Evolutionary conservation across 176 grass and related monocot genomes (phyloP).

Genomic region (Paspalum notatum): DNA sequence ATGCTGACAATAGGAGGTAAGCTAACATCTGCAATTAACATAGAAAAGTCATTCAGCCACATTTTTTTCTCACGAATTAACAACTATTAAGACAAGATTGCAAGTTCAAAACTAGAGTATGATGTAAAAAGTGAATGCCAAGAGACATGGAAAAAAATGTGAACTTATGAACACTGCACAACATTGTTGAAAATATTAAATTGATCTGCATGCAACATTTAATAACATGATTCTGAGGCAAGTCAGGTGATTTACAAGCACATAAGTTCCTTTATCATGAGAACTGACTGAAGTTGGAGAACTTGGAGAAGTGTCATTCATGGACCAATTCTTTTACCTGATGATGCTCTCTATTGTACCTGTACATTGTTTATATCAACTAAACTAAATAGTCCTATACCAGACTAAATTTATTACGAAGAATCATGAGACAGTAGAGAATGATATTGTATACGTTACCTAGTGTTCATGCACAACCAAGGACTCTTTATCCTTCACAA

Average conservation of each 20-base stretch:
- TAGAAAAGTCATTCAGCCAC: not conserved
- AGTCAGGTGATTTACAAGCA: not conserved
- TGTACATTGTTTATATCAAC: not conserved
- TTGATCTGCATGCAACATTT: constrained; percentile 5
- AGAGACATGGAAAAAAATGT: not conserved
- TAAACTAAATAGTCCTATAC: not conserved
- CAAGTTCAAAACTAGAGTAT: constrained; percentile 3
- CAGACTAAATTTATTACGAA: not conserved
- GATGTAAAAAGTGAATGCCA: not conserved
- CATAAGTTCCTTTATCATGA: not conserved
- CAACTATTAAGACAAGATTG: not conserved
- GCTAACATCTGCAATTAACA: constrained; percentile 64
- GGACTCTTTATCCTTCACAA: not conserved
- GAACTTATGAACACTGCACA: not conserved
- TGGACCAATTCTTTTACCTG: not conserved
- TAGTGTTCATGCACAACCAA: constrained; percentile 6
- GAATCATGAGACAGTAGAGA: not conserved
- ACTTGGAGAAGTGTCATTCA: not conserved
- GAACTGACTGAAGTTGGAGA: not conserved
- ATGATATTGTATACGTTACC: not conserved
- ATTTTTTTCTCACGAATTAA: not conserved
- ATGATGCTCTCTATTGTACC: not conserved
- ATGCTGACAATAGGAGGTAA: constrained; percentile 79
- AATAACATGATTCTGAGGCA: not conserved
- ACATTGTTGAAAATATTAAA: not conserved